Conservation (phyloP, 177 flowering plant genomes). For the Vitis hybrid region DNA sequence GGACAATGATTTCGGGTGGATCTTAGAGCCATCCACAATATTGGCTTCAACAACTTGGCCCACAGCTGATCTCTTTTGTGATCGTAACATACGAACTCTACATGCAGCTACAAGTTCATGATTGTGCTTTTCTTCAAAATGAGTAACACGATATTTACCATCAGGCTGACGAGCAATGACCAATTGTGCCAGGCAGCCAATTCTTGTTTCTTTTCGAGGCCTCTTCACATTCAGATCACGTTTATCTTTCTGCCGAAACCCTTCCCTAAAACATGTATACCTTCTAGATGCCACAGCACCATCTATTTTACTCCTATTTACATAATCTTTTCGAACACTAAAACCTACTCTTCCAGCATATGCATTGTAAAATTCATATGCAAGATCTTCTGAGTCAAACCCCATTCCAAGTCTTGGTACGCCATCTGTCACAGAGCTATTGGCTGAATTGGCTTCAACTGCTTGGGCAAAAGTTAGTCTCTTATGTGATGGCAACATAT, state of each 20-base stretch:
- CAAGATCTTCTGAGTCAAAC: slow-evolving; percentile 36
- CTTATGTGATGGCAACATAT: slow-evolving; percentile 26
- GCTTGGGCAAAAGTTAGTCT: slow-evolving; percentile 27
- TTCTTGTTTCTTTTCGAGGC: slow-evolving; percentile 38
- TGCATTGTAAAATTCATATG: slow-evolving; percentile 41
- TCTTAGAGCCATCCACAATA: slow-evolving; percentile 10
- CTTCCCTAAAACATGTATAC: slow-evolving; percentile 41
- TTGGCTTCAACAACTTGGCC: slow-evolving; percentile 19
- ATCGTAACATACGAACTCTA: slow-evolving; percentile 29
- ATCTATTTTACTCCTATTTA: slow-evolving; percentile 31
- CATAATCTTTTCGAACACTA: slow-evolving; percentile 36
- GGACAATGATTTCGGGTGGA: slow-evolving; percentile 5
- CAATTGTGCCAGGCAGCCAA: slow-evolving; percentile 40
- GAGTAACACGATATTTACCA: slow-evolving; percentile 35
- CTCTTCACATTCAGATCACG: slow-evolving; percentile 27
- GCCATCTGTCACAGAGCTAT: slow-evolving; percentile 23
- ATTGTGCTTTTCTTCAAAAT: slow-evolving; percentile 44
- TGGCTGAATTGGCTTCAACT: slow-evolving; percentile 19
- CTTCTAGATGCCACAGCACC: slow-evolving; percentile 38
- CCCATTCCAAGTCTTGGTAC: slow-evolving; percentile 46
- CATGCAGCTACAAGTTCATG: slow-evolving; percentile 33
- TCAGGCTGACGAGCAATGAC: slow-evolving; percentile 32
- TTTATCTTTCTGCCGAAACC: slow-evolving; percentile 35
- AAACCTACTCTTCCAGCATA: slow-evolving; percentile 40
- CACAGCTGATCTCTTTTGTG: slow-evolving; percentile 30